Evolutionary conservation across 306 rosid species (phyloP).

Genomic region (Vigna unguiculata): DNA sequence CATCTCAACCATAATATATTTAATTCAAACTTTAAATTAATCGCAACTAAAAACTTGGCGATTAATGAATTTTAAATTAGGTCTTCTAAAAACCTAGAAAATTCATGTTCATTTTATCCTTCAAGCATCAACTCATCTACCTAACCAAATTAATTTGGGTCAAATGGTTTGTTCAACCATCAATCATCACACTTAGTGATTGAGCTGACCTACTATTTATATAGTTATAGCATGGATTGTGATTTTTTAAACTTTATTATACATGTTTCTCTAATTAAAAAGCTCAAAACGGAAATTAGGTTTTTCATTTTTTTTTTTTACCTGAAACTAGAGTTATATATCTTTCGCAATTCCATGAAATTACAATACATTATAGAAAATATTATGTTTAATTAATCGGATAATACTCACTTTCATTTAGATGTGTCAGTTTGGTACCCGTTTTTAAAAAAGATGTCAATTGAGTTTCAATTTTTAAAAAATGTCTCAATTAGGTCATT

Average conservation of each 20-base stretch:
- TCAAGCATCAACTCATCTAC: neutral
- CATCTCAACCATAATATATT: neutral
- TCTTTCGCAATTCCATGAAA: too few relatives aligned
- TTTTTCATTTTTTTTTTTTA: too few relatives aligned
- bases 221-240: neutral
- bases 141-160: neutral
- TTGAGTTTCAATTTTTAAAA: too few relatives aligned
- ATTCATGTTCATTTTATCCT: conserved; percentile 13
- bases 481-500: too few relatives aligned
- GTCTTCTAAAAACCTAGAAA: neutral
- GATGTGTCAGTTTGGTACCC: too few relatives aligned
- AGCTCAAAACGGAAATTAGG: too few relatives aligned
- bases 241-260: neutral
- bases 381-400: too few relatives aligned
- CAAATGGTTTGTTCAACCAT: conserved; percentile 24
- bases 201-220: conserved; percentile 1
- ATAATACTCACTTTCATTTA: too few relatives aligned
- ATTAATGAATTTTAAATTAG: conserved; percentile 7
- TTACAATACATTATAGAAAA: too few relatives aligned
- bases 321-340: too few relatives aligned
- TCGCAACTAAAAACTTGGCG: neutral
- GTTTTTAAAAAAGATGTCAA: too few relatives aligned
- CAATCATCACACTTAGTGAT: neutral
- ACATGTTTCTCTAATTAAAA: too few relatives aligned
- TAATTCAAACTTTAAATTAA: neutral